Evolutionary conservation across 495 filamentous ascomycete species (phyloP).

Genomic region (Daldinia bambusicola): DNA sequence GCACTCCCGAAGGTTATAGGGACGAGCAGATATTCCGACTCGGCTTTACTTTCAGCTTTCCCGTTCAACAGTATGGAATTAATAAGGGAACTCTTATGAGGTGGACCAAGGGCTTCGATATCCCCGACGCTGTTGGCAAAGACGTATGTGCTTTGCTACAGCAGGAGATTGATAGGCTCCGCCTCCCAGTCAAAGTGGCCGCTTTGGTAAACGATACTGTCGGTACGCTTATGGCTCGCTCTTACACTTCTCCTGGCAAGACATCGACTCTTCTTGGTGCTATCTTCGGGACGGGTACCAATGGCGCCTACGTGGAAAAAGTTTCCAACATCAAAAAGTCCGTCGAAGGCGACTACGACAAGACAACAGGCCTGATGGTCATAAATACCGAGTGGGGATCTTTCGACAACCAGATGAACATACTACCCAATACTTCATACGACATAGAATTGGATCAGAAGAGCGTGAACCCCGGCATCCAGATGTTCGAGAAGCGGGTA

Average conservation of each 20-base stretch:
- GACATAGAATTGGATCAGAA: slow-evolving; percentile 80
- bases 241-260: slow-evolving; percentile 91
- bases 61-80: slow-evolving; percentile 91
- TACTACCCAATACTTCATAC: slow-evolving; percentile 86
- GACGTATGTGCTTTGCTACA: slow-evolving; percentile 94
- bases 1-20: slow-evolving; percentile 61
- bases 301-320: slow-evolving; percentile 91
- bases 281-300: slow-evolving; percentile 95
- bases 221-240: slow-evolving; percentile 96
- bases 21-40: slow-evolving; percentile 85
- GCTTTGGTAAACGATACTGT: slow-evolving; percentile 98
- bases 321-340: slow-evolving; percentile 74
- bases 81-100: slow-evolving; percentile 92
- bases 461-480: slow-evolving; percentile 91
- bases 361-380: slow-evolving; percentile 90
- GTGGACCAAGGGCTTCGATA: slow-evolving; percentile 99
- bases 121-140: slow-evolving; percentile 88
- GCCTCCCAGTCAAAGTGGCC: slow-evolving; percentile 89
- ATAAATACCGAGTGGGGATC: slow-evolving; percentile 99
- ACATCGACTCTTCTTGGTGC: slow-evolving; percentile 87
- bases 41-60: slow-evolving; percentile 98
- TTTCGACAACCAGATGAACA: slow-evolving; percentile 91
- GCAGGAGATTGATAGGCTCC: slow-evolving; percentile 85
- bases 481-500: slow-evolving; percentile 99
- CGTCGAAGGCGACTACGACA: slow-evolving; percentile 74